Conservation (phyloP, 257 asterid genomes). For the Gardenia jasminoides region DNA sequence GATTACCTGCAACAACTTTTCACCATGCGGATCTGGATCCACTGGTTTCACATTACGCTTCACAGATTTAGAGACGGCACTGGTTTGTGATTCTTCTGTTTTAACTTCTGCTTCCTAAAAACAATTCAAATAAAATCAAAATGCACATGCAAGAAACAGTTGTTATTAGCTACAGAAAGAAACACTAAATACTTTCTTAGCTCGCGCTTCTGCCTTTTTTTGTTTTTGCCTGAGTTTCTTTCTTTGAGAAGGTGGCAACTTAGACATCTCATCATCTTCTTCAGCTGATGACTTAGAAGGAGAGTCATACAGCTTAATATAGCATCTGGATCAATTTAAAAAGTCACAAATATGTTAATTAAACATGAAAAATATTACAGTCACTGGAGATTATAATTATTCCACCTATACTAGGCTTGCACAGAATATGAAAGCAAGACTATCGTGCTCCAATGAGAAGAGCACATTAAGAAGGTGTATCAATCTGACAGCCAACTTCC, state of each 20-base stretch:
- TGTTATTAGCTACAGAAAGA: constrained; percentile 6
- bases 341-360: constrained; percentile 9
- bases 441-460: not conserved
- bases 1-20: constrained; percentile 73
- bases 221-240: constrained; percentile 92
- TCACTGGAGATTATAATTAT: not conserved
- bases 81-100: constrained; percentile 66
- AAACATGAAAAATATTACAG: constrained; percentile 13
- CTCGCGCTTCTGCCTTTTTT: constrained; percentile 96
- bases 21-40: constrained; percentile 93
- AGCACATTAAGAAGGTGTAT: not conserved
- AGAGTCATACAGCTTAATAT: constrained; percentile 81
- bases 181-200: constrained; percentile 67
- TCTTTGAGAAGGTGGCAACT: constrained; percentile 84
- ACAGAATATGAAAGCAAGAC: not conserved
- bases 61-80: constrained; percentile 65
- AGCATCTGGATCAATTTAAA: constrained; percentile 64
- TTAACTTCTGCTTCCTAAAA: constrained; percentile 88
- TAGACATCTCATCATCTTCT: constrained; percentile 84
- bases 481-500: not conserved
- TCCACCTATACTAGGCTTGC: not conserved
- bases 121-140: constrained; percentile 21
- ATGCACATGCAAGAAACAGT: not conserved
- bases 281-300: constrained; percentile 80
- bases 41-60: constrained; percentile 81